Conservation (phyloP, 108 stramenopile genomes). For the Skeletonema costatum region DNA sequence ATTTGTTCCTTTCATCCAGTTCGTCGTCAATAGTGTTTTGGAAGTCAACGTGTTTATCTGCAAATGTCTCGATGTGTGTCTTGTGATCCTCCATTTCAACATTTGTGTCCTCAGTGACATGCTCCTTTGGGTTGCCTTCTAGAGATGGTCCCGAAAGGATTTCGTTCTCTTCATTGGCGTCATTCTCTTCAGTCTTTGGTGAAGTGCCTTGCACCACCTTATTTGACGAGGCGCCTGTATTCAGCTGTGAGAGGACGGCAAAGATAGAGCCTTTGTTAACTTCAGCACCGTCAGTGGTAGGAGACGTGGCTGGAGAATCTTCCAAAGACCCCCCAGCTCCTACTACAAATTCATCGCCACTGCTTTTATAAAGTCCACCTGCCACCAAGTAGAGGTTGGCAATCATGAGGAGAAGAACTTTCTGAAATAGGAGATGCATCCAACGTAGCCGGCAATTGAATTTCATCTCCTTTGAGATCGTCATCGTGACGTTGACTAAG, state of each 20-base stretch:
- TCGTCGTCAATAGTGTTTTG: neutral
- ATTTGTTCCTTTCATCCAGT: constrained; percentile 8
- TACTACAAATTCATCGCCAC: neutral
- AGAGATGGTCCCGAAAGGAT: neutral
- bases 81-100: neutral
- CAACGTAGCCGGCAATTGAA: neutral
- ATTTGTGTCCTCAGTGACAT: neutral
- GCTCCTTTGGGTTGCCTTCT: neutral
- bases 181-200: neutral
- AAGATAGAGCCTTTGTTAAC: neutral
- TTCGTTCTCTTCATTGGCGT: neutral
- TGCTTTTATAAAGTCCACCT: neutral
- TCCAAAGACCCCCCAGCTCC: neutral
- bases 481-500: neutral
- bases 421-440: constrained; percentile 3
- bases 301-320: neutral
- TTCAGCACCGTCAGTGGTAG: neutral
- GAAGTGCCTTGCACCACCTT: neutral
- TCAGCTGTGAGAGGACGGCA: neutral
- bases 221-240: neutral
- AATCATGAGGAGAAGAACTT: constrained; percentile 21
- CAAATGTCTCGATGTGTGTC: neutral
- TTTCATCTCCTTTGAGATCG: neutral
- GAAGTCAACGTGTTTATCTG: neutral
- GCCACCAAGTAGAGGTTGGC: constrained; percentile 2